These are phyloP conservation scores for Cutaneotrichosporon cutaneum DNA, from an alignment of 1,284 basidiomycete species.

Conservation along the genomic window DNA sequence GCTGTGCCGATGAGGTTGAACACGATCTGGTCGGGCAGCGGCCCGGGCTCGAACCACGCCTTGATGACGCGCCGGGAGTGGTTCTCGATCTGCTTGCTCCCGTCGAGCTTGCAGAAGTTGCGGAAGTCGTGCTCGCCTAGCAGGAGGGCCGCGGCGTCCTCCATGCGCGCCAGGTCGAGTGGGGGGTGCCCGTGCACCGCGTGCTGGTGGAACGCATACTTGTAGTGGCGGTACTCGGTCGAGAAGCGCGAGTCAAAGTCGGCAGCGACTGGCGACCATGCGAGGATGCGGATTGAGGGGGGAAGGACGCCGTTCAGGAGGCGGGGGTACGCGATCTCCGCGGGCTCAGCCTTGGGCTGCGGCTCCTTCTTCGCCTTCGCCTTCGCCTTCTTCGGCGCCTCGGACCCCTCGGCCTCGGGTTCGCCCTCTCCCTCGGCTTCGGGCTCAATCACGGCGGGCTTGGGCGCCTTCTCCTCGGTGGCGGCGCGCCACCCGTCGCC, in stretches of 20 bases:
- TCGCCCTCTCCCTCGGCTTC: conserved; percentile 3
- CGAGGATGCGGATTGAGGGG: conserved; percentile 82
- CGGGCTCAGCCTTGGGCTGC: conserved; percentile 8
- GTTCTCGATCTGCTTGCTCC: conserved; percentile 84
- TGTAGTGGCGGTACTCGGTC: conserved; percentile 88
- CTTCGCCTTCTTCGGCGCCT: conserved; percentile 5
- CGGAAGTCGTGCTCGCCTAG: conserved; percentile 94
- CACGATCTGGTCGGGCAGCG: conserved; percentile 57
- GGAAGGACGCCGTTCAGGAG: conserved; percentile 90
- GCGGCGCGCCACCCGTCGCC: conserved; percentile 30
- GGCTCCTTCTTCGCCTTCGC: conserved; percentile 12
- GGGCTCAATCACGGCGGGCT: not conserved
- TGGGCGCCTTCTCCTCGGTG: conserved; percentile 15
- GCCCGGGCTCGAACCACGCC: conserved; percentile 40
- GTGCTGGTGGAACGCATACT: conserved; percentile 78
- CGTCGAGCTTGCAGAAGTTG: conserved; percentile 93
- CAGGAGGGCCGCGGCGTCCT: conserved; percentile 67
- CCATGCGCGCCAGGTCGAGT: conserved; percentile 75
- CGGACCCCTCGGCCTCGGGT: conserved; percentile 26
- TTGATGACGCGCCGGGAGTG: conserved; percentile 42
- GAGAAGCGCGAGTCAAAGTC: conserved; percentile 86
- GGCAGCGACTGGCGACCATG: conserved; percentile 85
- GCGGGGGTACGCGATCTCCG: conserved; percentile 74
- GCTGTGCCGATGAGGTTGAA: conserved; percentile 85
- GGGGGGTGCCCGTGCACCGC: conserved; percentile 50